Base-by-base conservation (phyloP, 257 asterid species). In the Solanum bulbocastanum region DNA sequence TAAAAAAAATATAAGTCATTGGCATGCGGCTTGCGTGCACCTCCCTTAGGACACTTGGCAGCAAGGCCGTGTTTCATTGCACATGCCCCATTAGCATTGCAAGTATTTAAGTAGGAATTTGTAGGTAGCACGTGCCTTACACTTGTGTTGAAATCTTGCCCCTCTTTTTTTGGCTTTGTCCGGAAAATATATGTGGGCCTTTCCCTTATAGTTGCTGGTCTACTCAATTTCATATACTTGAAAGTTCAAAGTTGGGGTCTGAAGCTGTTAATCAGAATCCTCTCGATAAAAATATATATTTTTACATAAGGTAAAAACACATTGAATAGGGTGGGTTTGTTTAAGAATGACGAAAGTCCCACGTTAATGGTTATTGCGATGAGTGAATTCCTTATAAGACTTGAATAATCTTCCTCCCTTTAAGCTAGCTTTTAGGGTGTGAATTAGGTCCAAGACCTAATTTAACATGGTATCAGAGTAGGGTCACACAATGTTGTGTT, bases 41-140 rank as follows among this genome's bases (percentile, higher is more conserved):
- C 89, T 49, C 87, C 30, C 60, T 22, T 86, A 40, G 60, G 92
- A 88, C 91, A 90, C 92, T 42, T 88, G 88, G 58, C 40, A 40
- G 6, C 4, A n/a, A 79, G 56, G 62, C 88, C 91, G 88, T 72
- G 87, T 85, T 86, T 58, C 73, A 25, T 84, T 89, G 87, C 91
- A 90, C 92, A 90, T 90, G 92, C 88, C 7, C 42, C 35, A 36
- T 84, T 37, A 3, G 13, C 66, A 75, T 23, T 69, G 23, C 10
- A 5, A 6, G 84, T 27, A 14, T 3, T 7, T 4, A 25, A 79
- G 85, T 79, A 79, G 85, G 86, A 60, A 88, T 40, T 36, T 15
- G 72, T 85, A 65, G 89, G 85, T 66, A 35, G 90, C 88, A 81
- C 90, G 86, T 90, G 90, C 87, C 72, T 81, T 86, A 12, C 56